Base-by-base conservation (phyloP, 805 yeast species). In the Hanseniaspora hatyaiensis region DNA sequence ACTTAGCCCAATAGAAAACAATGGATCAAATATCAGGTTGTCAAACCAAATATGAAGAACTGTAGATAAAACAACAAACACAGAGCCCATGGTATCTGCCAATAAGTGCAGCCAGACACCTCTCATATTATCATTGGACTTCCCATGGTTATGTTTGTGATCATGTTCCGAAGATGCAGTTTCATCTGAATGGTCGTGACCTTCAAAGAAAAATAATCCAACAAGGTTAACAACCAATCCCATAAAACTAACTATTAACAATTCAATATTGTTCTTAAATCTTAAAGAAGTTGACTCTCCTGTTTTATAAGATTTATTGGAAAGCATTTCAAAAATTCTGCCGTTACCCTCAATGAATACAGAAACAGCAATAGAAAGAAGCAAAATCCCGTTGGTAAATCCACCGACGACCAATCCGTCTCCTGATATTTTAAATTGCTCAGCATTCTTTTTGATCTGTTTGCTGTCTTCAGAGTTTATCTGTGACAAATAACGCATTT, bases 31-130 rank as follows among this genome's bases (percentile, higher is more conserved):
- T 1, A 95, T 80, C 47, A 78, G 74, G 15, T 77, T 75, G 8
- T 73, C 65, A 61, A 82, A 80, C 29, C 77, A 57, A 50, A 79
- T 76, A 8, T 89, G 82, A 33, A 92, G 65, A 4, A 86, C 47
- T 0, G 98, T 89, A 0, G 96, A 87, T 1, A 86, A 63, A n/a
- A 92, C 88, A 15, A 94, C 99, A 6, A 97, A 97, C 0, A 88
- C 94, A 0, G 97, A 89, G 0, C 99, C 99, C 34, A 92, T 67
- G 0, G 97, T 88, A 57, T 92, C 99, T 0, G 99, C 99, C 38
- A 92, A 60, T 26, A 92, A 83, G 56, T 92, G 99, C 38, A 92
- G 67, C 57, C 92, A 92, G 4, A 92, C 85, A 12, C 99, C 99
- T 50, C 81, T 78, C 94, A 89, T 83, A 61, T 89, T 89, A 34